phyloP scores from a whole-genome alignment of 768 basidiomycete genomes.

The Leccinum uliginosum region DNA sequence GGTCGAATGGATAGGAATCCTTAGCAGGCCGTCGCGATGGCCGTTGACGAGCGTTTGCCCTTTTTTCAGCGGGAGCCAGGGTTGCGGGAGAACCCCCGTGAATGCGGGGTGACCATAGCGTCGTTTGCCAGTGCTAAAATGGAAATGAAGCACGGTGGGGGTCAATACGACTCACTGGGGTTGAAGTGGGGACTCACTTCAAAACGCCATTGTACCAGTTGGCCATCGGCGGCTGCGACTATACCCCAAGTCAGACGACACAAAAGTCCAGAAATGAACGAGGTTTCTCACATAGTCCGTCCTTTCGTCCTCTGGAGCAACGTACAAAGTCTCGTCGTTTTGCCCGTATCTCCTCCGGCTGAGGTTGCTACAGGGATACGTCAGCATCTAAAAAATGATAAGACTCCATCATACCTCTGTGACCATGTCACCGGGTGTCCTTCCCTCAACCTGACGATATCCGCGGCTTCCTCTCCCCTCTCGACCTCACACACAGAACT shows the following conservation, averaged over 20 bases:
- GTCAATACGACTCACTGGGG: not conserved
- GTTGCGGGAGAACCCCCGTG: conserved; percentile 87
- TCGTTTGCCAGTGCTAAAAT: conserved; percentile 93
- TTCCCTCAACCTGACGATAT: conserved; percentile 65
- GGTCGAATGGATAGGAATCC: conserved; percentile 37
- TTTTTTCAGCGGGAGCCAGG: conserved; percentile 91
- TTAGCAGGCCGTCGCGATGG: conserved; percentile 30
- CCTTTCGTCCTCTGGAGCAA: conserved; percentile 89
- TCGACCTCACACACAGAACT: conserved; percentile 88
- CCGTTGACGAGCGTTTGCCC: conserved; percentile 70
- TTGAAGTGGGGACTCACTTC: conserved; percentile 48
- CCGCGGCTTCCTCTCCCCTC: conserved; percentile 80
- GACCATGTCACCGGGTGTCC: conserved; percentile 88
- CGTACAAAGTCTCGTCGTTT: conserved; percentile 92
- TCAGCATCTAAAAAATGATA: not conserved
- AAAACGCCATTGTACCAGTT: conserved; percentile 92
- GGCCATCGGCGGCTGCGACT: conserved; percentile 97
- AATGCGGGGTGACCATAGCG: conserved; percentile 95
- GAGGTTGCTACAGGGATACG: conserved; percentile 54
- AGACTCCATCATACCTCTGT: conserved; percentile 56
- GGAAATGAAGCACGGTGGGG: not conserved
- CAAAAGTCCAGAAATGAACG: not conserved
- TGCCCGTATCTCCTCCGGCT: conserved; percentile 86
- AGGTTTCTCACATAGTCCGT: conserved; percentile 71
- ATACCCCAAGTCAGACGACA: conserved; percentile 9